Conservation (phyloP, 2,329 filamentous ascomycete genomes). For the Rhinocladiella mackenziei region DNA sequence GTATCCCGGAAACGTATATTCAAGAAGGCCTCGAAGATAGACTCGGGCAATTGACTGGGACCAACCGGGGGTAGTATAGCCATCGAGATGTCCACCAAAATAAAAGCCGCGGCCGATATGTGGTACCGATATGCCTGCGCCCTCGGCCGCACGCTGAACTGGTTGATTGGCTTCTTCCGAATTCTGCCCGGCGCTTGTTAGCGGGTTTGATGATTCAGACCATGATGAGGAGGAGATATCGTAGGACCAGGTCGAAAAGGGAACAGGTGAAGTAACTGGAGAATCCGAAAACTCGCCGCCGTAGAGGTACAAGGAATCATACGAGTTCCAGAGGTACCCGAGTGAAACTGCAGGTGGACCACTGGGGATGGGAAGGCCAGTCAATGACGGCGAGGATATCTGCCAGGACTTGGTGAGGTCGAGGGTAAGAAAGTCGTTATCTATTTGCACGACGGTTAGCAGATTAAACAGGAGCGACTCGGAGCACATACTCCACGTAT, state of each 20-base stretch:
- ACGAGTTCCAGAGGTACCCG: constrained; percentile 73
- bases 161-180: constrained; percentile 53
- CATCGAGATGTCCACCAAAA: constrained; percentile 72
- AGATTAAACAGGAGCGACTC: constrained; percentile 6
- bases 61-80: constrained; percentile 62
- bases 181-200: constrained; percentile 61
- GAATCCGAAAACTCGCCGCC: constrained; percentile 69
- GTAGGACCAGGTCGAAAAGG: constrained; percentile 68
- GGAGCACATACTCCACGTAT: constrained; percentile 63
- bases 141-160: constrained; percentile 68
- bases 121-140: constrained; percentile 66
- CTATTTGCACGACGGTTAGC: constrained; percentile 35
- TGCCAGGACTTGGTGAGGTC: constrained; percentile 71
- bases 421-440: constrained; percentile 69
- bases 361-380: constrained; percentile 59
- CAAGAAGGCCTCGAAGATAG: constrained; percentile 69
- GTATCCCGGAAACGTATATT: constrained; percentile 71
- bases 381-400: constrained; percentile 59
- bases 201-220: constrained; percentile 59
- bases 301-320: constrained; percentile 66
- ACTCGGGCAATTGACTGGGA: constrained; percentile 59
- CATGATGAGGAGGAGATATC: constrained; percentile 57
- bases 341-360: constrained; percentile 68
- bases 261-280: constrained; percentile 53
- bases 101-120: constrained; percentile 70